phyloP scores from a whole-genome alignment of 257 asterid genomes.

The Solanum chilense region DNA sequence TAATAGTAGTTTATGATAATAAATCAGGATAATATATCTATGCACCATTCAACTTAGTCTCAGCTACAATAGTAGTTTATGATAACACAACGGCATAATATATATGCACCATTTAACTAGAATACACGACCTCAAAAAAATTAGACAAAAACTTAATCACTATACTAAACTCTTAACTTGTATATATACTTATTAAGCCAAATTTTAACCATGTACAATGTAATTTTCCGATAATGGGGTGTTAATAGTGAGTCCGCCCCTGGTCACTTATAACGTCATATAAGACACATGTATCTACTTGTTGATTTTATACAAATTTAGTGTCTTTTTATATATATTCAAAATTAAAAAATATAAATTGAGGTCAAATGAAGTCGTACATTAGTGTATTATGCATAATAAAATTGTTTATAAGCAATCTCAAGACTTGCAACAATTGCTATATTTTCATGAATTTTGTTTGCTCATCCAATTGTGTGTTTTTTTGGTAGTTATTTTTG shows the following conservation, averaged over 20 bases:
- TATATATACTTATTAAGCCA: too few species aligned
- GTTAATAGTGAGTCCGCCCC: rapidly evolving
- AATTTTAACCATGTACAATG: background rate
- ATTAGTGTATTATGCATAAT: background rate
- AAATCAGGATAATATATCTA: too few species aligned
- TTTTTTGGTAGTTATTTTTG: background rate
- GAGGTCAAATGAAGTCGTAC: rapidly evolving
- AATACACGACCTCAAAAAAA: background rate
- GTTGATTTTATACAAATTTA: background rate
- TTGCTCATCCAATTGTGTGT: background rate
- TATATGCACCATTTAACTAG: background rate
- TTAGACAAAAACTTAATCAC: too few species aligned
- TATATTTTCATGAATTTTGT: background rate
- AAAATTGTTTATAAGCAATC: background rate
- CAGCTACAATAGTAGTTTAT: background rate
- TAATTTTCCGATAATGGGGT: too few species aligned
- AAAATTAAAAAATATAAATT: too few species aligned
- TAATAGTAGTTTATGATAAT: background rate
- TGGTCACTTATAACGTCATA: background rate
- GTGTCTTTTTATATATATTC: too few species aligned
- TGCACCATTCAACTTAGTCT: background rate
- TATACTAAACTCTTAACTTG: too few species aligned
- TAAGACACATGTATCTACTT: background rate
- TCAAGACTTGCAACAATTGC: background rate
- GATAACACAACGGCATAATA: background rate